phyloP scores from a whole-genome alignment of 441 rosid species.

The Raphanus hybrid region DNA sequence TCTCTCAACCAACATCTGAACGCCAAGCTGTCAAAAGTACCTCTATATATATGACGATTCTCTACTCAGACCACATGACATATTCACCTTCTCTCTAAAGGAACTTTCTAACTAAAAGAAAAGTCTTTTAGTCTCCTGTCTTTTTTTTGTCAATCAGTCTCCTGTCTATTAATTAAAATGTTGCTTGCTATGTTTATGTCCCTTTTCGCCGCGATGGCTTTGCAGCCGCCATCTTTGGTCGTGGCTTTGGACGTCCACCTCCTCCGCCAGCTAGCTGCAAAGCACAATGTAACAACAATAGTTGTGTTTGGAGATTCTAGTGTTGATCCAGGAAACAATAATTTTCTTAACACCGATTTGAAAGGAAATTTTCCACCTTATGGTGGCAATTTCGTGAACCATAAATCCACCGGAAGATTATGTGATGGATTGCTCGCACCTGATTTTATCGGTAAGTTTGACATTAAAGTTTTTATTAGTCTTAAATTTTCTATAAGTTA shows the following conservation, averaged over 20 bases:
- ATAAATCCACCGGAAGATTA: conserved; percentile 76
- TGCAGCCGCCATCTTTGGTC: conserved; percentile 17
- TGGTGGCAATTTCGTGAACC: conserved; percentile 66
- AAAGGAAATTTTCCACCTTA: conserved; percentile 81
- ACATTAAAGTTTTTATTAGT: not conserved
- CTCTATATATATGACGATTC: conserved; percentile 12
- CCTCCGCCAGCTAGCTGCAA: conserved; percentile 49
- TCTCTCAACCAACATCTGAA: conserved; percentile 29
- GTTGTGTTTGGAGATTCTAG: conserved; percentile 89
- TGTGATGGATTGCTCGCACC: conserved; percentile 79
- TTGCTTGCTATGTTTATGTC: conserved; percentile 18
- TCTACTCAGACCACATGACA: conserved; percentile 7
- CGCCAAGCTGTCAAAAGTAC: conserved; percentile 15
- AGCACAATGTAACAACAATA: conserved; percentile 60
- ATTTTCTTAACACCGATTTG: conserved; percentile 54
- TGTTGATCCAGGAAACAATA: conserved; percentile 89
- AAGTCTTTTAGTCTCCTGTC: not conserved
- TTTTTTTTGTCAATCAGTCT: not conserved
- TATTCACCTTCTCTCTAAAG: conserved; percentile 4
- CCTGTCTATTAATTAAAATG: not conserved
- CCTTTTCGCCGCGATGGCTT: conserved; percentile 23
- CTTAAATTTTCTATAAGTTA: not conserved
- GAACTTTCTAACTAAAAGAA: not conserved
- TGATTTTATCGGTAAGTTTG: conserved; percentile 67
- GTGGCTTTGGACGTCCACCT: conserved; percentile 42